Conservation (phyloP, 768 basidiomycete genomes). For the Amanita rimosa region DNA sequence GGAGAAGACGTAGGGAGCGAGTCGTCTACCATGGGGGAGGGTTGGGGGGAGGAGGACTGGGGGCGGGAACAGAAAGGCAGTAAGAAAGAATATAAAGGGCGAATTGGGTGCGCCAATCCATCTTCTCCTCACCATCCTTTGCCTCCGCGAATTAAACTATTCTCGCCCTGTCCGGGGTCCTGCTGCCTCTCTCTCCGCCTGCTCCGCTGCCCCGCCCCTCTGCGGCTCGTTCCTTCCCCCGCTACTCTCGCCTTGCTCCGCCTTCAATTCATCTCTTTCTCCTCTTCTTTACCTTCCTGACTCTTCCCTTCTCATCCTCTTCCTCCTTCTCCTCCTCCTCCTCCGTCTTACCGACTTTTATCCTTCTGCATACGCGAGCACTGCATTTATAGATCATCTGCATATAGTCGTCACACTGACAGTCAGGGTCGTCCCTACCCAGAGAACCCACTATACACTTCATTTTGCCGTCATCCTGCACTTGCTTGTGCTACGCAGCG, state of each 20-base stretch:
- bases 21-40: constrained; percentile 26
- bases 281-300: background rate
- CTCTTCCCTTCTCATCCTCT: background rate
- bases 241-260: background rate
- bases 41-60: constrained; percentile 14
- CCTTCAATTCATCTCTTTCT: background rate
- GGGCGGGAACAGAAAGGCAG: constrained; percentile 10
- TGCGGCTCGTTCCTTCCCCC: background rate
- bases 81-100: constrained; percentile 16
- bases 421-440: constrained; percentile 2
- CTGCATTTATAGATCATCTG: too few species aligned
- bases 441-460: background rate
- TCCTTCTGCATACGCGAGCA: too few species aligned
- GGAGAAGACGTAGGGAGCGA: constrained; percentile 25
- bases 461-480: background rate
- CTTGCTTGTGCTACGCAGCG: background rate
- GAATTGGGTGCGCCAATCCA: constrained; percentile 8
- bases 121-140: constrained; percentile 4
- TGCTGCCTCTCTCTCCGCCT: background rate
- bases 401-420: background rate
- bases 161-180: constrained; percentile 7
- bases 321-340: background rate
- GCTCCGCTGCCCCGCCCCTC: background rate
- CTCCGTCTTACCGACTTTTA: background rate
- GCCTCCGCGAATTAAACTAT: constrained; percentile 5